Base-by-base conservation (phyloP, 495 filamentous ascomycete genomes). In the Penicillium fimorum region DNA sequence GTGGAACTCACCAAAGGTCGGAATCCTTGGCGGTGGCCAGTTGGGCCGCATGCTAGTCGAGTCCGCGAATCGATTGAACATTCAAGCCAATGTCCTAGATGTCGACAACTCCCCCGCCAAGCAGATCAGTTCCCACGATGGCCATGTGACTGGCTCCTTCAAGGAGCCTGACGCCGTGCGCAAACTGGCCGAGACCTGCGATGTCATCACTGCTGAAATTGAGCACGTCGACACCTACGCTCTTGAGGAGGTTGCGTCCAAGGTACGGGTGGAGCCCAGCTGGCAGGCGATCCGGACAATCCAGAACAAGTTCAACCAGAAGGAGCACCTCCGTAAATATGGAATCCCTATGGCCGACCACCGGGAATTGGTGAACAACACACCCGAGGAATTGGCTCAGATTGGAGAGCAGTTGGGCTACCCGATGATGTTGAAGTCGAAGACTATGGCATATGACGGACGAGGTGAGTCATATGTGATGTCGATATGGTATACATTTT, bases 1-100 rank as follows among this genome's bases (percentile, higher is more conserved):
- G 76, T 79, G 76, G 76, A 79, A 79, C 62, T 71, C 74, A 27
- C 76, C 66, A 43, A 77, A 74, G 60, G 73, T 91, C 48, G 87
- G 88, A 58, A 82, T 91, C 54, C 80, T 89, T 54, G 86, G 86
- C 20, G 85, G 85, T 33, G 93, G 93, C 65, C 92, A 93, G 76
- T 81, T 97, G 30, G 94, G 94, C 43, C 89, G 90, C 57, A 97
- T 98, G 94, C 81, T 97, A n/a, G 86, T 90, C 49, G 91, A 97
- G 73, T 87, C 89, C 40, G 91, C 94, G 46, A 92, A 92, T 61
- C 85, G 86, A 45, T 80, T 96, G 37, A 91, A 91, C 61, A 88
- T 97, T 66, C 81, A 88, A 55, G 80, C 90, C 51, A 83, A 87
- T 44, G 76, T 96, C 43, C 84, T 98, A 20, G 95, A 97, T 74